Percentiles rank a stretch among this genome's conserved stretches.
Evolutionary conservation across 2,329 filamentous ascomycete genomes (phyloP).

Genomic region (Fusarium sp.): DNA sequence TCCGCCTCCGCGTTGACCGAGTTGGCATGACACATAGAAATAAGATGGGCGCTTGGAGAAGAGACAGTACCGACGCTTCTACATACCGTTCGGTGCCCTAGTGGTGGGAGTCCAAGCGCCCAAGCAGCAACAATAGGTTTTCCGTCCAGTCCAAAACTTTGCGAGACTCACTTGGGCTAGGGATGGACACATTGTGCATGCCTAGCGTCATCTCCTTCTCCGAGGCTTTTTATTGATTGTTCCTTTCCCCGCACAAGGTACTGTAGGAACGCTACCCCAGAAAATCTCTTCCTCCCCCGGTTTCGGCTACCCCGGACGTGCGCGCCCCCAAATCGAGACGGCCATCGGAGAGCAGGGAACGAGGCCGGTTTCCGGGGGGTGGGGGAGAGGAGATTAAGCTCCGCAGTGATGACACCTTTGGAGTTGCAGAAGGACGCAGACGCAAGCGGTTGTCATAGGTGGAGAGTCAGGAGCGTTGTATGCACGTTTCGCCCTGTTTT

Average conservation of each 20-base stretch:
- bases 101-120: too few relatives aligned
- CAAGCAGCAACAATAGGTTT: neutral
- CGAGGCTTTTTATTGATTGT: constrained; percentile 1
- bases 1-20: constrained; percentile 6
- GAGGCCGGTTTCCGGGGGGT: neutral
- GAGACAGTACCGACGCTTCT: neutral
- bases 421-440: constrained; percentile 1
- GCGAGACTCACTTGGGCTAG: constrained; percentile 26
- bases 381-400: constrained; percentile 5
- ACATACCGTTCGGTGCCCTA: too few relatives aligned
- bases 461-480: neutral
- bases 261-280: constrained; percentile 20
- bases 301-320: constrained; percentile 33
- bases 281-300: constrained; percentile 14
- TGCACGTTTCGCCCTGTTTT: neutral
- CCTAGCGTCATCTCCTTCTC: constrained; percentile 29
- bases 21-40: constrained; percentile 30
- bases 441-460: constrained; percentile 18
- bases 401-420: constrained; percentile 18
- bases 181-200: constrained; percentile 42
- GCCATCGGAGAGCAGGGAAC: constrained; percentile 25
- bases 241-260: constrained; percentile 20
- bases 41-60: neutral
- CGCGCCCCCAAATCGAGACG: constrained; percentile 26
- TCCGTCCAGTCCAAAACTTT: constrained; percentile 7